Evolutionary conservation across 306 rosid species (phyloP).

Genomic region (Acacia acuminata): DNA sequence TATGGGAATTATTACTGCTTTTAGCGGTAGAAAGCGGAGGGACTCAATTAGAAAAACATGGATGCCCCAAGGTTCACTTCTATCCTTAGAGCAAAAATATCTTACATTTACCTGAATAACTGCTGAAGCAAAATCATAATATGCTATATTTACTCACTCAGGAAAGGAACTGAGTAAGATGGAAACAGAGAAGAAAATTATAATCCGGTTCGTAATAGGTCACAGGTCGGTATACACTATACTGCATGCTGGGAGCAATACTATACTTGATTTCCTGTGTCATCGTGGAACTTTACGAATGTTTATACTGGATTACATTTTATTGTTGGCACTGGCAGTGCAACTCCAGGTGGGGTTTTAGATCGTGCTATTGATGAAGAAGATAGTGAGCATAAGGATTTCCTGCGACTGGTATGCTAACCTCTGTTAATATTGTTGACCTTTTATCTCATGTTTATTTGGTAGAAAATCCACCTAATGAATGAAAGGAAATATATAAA

Average conservation of each 20-base stretch:
- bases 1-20: constrained; percentile 6
- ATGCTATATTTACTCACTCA: background rate
- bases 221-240: background rate
- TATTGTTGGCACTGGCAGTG: constrained; percentile 1
- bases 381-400: constrained; percentile 3
- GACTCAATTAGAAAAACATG: constrained; percentile 14
- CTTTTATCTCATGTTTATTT: background rate
- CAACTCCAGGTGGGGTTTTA: constrained; percentile 11
- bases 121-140: background rate
- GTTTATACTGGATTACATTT: background rate
- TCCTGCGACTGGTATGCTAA: constrained; percentile 4
- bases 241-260: background rate
- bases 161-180: background rate
- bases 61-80: constrained; percentile 19
- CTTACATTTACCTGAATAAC: background rate
- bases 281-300: background rate
- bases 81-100: background rate
- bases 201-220: constrained; percentile 4
- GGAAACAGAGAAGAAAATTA: background rate
- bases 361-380: constrained; percentile 9
- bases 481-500: background rate
- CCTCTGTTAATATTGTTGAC: background rate
- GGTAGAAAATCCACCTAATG: background rate
- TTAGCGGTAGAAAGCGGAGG: constrained; percentile 10
- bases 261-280: background rate